Conservation (phyloP, 2,329 filamentous ascomycete species). For the Clarireedia monteithiana region DNA sequence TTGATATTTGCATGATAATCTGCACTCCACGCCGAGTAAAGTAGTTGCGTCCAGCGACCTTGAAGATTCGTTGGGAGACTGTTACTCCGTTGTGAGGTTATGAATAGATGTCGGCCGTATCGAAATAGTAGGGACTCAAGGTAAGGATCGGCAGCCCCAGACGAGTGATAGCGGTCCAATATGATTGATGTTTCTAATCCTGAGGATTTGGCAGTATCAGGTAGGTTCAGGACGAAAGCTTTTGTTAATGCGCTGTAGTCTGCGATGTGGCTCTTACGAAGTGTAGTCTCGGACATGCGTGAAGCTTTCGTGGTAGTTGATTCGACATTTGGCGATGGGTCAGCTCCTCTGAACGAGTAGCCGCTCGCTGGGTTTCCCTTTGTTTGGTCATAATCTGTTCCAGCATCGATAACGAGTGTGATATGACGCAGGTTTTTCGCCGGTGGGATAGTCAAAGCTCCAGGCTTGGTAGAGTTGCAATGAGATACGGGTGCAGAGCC, state of each 20-base stretch:
- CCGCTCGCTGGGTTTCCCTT: slow-evolving; percentile 36
- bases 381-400: slow-evolving; percentile 43
- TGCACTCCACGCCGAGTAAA: slow-evolving; percentile 40
- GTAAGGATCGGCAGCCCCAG: slow-evolving; percentile 38
- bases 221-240: slow-evolving; percentile 37
- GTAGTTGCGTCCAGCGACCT: slow-evolving; percentile 44
- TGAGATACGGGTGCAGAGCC: slow-evolving; percentile 15
- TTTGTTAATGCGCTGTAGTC: slow-evolving; percentile 35
- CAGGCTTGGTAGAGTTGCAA: slow-evolving; percentile 13
- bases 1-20: slow-evolving; percentile 55
- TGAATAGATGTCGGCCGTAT: slow-evolving; percentile 45
- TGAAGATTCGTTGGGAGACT: slow-evolving; percentile 49
- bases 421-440: slow-evolving; percentile 20
- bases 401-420: slow-evolving; percentile 36
- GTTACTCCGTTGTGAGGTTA: slow-evolving; percentile 43
- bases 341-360: slow-evolving; percentile 42
- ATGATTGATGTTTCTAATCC: slow-evolving; percentile 33
- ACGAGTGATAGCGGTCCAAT: slow-evolving; percentile 28
- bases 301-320: slow-evolving; percentile 29
- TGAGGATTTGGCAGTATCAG: slow-evolving; percentile 36
- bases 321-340: slow-evolving; percentile 36
- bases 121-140: slow-evolving; percentile 46
- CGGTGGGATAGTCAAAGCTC: slow-evolving; percentile 27
- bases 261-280: slow-evolving; percentile 32
- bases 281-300: slow-evolving; percentile 25